Evolutionary conservation across 306 rosid genomes (phyloP), one percentile per base, ranked within the genome.

Genomic region (Oxytropis ochrocephala): DNA sequence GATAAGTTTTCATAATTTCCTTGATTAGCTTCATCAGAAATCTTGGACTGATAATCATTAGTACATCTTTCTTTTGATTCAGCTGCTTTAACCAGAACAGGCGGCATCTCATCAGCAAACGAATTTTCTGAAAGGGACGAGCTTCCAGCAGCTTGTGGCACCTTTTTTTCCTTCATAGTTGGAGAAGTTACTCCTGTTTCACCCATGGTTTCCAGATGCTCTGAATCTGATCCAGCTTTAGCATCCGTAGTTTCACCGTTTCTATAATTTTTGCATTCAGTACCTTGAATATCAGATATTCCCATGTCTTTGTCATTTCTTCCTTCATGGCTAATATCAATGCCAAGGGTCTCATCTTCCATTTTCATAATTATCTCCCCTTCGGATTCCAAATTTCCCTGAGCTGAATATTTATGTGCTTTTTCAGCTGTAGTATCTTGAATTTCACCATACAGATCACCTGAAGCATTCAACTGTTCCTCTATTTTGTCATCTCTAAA

Each of bases 171-270:
- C 29, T 47, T 61, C 11, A 9, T 29, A 27, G 72, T 75, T 56
- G 86, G 74, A 67, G 88, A 79, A 68, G 81, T 32, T 6, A 19
- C 79, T 38, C 64, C 74, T 46, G 10, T 43, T 67, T 75, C 86
- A 75, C 27, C 49, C 43, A 48, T 57, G 66, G 65, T 80, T 55
- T 58, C 77, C 12, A 9, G 56, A 71, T 17, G 62, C 73, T 69
- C 82, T 33, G 76, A 55, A 48, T 65, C 82, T 39, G 66, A 41
- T 42, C 49, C 80, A 14, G 64, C 43, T 10, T 35, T 50, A 41
- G 27, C 30, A 43, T 58, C 56, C 6, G 29, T 36, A 13, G 67
- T 24, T 24, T 74, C 73, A 33, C 7, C 82, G 67, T 73, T 69
- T 14, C 42, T 33, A 49, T 58, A 27, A 64, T 68, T 78, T 49